phyloP scores from a whole-genome alignment of 2,329 filamentous ascomycete genomes.

The Exophiala sp. region DNA sequence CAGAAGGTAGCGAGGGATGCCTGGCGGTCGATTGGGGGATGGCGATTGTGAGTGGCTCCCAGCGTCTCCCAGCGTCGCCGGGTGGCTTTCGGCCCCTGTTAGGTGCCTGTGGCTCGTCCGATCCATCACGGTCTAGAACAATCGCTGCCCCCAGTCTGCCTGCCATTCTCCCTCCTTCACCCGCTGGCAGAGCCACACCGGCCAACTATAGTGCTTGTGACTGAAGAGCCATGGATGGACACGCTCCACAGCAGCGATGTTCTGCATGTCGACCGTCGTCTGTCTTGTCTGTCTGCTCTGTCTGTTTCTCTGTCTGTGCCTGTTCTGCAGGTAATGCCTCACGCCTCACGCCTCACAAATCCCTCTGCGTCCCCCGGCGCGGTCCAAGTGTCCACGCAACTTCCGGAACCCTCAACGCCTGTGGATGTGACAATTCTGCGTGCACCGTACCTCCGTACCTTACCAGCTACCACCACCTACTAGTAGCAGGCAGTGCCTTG shows the following conservation, averaged over 20 bases:
- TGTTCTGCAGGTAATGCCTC: constrained; percentile 3
- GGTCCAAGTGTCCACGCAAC: constrained; percentile 7
- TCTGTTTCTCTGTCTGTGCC: constrained; percentile 12
- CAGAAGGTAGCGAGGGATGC: constrained; percentile 1
- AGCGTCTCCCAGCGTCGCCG: neutral
- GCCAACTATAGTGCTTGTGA: neutral
- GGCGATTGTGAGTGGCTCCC: neutral
- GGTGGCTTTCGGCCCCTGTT: neutral
- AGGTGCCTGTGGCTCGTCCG: constrained; percentile 12
- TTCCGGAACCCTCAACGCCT: constrained; percentile 4
- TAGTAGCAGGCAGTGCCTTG: neutral
- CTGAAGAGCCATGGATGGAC: neutral
- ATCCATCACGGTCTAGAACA: constrained; percentile 22
- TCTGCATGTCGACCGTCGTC: constrained; percentile 6
- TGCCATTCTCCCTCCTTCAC: neutral
- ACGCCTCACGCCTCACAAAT: neutral
- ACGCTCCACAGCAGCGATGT: constrained; percentile 14
- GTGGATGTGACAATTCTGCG: constrained; percentile 4
- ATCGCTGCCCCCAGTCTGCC: constrained; percentile 1
- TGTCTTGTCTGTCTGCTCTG: too few relatives aligned
- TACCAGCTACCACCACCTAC: neutral
- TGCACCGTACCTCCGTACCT: neutral
- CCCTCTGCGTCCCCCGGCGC: neutral
- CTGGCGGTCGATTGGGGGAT: neutral
- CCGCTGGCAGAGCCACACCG: neutral